Percentiles rank a stretch among this genome's conserved stretches.
Evolutionary conservation across 2,329 filamentous ascomycete genomes (phyloP).

Genomic region (Fusarium metavorans): DNA sequence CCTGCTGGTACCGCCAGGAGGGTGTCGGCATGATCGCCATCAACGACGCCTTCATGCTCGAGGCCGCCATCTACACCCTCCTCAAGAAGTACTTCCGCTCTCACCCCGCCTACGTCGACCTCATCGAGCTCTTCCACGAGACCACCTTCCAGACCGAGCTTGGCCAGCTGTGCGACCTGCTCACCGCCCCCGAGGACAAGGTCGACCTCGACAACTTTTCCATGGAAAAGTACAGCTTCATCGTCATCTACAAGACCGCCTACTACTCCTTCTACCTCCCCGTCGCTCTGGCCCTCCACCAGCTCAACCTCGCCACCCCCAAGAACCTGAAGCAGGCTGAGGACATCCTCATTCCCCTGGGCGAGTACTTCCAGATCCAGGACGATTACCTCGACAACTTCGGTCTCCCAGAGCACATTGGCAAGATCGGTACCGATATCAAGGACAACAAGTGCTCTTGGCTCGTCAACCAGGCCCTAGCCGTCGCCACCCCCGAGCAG

Average conservation of each 20-base stretch:
- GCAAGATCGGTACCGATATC: constrained; percentile 99
- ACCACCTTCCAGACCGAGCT: constrained; percentile 93
- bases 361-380: constrained; percentile 99
- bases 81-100: constrained; percentile 94
- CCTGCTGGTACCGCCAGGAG: constrained; percentile 95
- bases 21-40: constrained; percentile 96
- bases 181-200: constrained; percentile 94
- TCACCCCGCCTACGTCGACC: constrained; percentile 88
- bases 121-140: constrained; percentile 97
- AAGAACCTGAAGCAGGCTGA: constrained; percentile 91
- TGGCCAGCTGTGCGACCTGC: constrained; percentile 92
- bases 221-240: constrained; percentile 95
- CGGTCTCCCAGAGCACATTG: constrained; percentile 90
- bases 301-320: constrained; percentile 85
- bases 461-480: constrained; percentile 94
- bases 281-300: constrained; percentile 89
- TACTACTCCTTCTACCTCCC: constrained; percentile 99
- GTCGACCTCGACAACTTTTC: constrained; percentile 96
- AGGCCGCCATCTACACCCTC: constrained; percentile 88
- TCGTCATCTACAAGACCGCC: constrained; percentile 99
- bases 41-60: constrained; percentile 98
- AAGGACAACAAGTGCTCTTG: constrained; percentile 99
- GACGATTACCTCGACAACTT: constrained; percentile 99
- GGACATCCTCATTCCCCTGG: constrained; percentile 94
- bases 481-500: constrained; percentile 85